Evolutionary conservation across 371 early-diverging fungal genomes (phyloP).

Genomic region (Coemansia sp.): DNA sequence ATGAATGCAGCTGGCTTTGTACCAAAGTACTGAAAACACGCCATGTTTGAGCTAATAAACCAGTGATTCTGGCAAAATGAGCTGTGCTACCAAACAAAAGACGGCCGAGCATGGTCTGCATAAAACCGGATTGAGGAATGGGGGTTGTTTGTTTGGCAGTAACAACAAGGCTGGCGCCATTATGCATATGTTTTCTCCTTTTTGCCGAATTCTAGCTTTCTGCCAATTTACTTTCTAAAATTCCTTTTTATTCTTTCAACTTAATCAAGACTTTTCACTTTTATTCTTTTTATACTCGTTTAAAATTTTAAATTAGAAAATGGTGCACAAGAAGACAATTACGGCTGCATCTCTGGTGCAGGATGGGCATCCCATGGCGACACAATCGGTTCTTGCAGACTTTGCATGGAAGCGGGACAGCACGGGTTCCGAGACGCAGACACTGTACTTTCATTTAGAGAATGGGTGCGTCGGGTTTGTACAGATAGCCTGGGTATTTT

Average conservation of each 20-base stretch:
- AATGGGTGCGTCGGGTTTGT: constrained; percentile 76
- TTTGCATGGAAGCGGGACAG: constrained; percentile 73
- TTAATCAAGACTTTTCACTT: background rate
- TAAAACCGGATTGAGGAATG: no score
- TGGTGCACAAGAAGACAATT: constrained; percentile 48
- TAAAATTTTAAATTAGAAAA: constrained; percentile 12
- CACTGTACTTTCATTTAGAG: constrained; percentile 77
- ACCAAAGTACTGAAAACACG: background rate
- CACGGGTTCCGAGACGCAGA: constrained; percentile 86
- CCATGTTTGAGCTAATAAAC: background rate
- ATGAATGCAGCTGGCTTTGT: constrained; percentile 31
- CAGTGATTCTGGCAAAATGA: background rate
- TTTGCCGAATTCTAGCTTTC: background rate
- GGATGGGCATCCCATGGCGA: constrained; percentile 52
- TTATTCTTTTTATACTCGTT: background rate
- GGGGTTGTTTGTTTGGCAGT: no score
- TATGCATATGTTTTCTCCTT: background rate
- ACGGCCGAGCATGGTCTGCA: no score
- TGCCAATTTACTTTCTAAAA: background rate
- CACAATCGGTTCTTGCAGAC: constrained; percentile 63
- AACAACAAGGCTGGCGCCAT: no score
- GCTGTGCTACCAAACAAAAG: background rate
- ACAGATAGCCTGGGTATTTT: constrained; percentile 83
- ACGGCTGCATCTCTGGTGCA: constrained; percentile 51
- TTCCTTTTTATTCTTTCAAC: background rate